Percentiles rank a stretch among this genome's conserved stretches.
Conservation (phyloP, 768 basidiomycete genomes). For the Podaxis sp. region DNA sequence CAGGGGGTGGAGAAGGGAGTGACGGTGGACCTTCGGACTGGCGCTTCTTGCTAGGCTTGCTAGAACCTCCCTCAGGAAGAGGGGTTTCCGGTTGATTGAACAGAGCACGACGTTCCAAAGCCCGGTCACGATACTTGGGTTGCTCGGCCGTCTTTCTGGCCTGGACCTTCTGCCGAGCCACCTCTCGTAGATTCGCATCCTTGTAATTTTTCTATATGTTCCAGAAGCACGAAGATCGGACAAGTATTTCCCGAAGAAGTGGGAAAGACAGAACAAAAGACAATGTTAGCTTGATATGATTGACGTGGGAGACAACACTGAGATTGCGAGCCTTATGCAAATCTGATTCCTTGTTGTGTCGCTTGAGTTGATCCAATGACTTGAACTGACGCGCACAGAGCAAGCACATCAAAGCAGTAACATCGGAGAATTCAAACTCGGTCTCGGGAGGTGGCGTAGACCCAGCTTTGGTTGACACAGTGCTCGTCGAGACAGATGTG, state of each 20-base stretch:
- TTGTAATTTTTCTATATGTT: slow-evolving; percentile 77
- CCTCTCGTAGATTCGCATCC: slow-evolving; percentile 67
- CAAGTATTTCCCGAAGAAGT: not conserved
- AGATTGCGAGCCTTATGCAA: slow-evolving; percentile 82
- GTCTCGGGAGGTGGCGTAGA: slow-evolving; percentile 39
- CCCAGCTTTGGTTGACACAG: slow-evolving; percentile 11
- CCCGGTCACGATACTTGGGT: slow-evolving; percentile 94
- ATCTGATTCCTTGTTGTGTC: slow-evolving; percentile 92
- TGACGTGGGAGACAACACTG: slow-evolving; percentile 33
- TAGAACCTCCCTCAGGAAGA: slow-evolving; percentile 45
- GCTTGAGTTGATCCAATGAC: slow-evolving; percentile 74
- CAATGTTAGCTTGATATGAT: slow-evolving; percentile 29
- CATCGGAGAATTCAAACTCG: slow-evolving; percentile 85
- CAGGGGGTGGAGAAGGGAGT: slow-evolving; percentile 61
- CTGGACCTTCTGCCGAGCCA: slow-evolving; percentile 68
- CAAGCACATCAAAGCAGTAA: slow-evolving; percentile 71
- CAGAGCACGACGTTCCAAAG: slow-evolving; percentile 84
- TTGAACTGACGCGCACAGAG: slow-evolving; percentile 96
- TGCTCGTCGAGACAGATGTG: slow-evolving; percentile 8
- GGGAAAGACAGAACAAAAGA: slow-evolving; percentile 12
- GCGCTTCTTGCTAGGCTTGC: slow-evolving; percentile 31
- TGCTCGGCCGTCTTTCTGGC: slow-evolving; percentile 44
- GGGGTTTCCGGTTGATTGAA: slow-evolving; percentile 93
- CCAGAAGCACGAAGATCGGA: slow-evolving; percentile 14
- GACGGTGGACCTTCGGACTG: slow-evolving; percentile 57